Percentiles rank a stretch among this genome's conserved stretches.
Evolutionary conservation across 768 basidiomycete genomes (phyloP).

Genomic region (Lanmaoa rubissima): DNA sequence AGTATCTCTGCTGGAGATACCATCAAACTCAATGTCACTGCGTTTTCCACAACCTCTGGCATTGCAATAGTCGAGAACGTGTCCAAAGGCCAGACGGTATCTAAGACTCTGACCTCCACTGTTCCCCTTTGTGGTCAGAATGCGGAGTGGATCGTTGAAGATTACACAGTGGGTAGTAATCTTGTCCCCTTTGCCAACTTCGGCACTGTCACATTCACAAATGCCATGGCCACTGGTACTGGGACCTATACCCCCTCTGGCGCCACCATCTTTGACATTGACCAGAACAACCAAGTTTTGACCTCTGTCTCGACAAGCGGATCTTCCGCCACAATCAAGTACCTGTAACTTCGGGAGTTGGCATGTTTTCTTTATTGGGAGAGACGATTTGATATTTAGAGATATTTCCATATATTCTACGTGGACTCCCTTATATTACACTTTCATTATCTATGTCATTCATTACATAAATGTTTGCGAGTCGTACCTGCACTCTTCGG

Average conservation of each 20-base stretch:
- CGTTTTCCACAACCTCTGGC: neutral
- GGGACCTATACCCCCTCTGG: neutral
- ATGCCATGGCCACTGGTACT: neutral
- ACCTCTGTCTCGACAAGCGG: neutral
- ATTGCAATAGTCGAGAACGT: neutral
- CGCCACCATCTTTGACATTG: neutral
- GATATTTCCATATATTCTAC: too few species aligned
- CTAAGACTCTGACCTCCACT: neutral
- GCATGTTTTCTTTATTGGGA: neutral
- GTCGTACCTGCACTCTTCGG: too few species aligned
- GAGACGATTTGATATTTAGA: too few species aligned
- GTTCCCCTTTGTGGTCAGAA: neutral
- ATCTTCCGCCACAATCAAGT: neutral
- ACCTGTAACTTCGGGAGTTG: neutral
- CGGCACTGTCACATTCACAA: neutral
- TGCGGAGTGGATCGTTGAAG: slow-evolving; percentile 12
- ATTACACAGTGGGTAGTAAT: accelerated
- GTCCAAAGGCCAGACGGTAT: neutral
- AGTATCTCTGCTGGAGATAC: slow-evolving; percentile 4
- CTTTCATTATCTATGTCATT: too few species aligned
- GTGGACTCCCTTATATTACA: too few species aligned
- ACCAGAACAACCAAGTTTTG: neutral
- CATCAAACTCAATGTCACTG: neutral
- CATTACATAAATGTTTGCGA: too few species aligned
- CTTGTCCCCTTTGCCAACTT: slow-evolving; percentile 1